A percentile compares a stretch with the other conserved stretches of the same genome.
Conservation (phyloP, 1,284 basidiomycete genomes). For the Tylopilus sp. region DNA sequence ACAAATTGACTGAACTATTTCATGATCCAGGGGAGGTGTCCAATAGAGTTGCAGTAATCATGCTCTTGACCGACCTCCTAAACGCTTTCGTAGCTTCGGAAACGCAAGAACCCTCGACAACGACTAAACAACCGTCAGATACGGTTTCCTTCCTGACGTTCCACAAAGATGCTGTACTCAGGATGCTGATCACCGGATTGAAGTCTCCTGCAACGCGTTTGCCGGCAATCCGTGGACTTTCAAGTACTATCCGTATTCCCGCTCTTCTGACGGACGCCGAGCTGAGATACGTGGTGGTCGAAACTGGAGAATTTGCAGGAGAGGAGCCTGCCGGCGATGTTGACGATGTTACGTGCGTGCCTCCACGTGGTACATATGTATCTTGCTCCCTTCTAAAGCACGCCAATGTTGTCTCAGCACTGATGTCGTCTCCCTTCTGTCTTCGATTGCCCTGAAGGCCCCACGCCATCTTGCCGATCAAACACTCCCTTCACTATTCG, state of each 20-base stretch:
- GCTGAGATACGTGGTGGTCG: conserved; percentile 73
- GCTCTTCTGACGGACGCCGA: conserved; percentile 68
- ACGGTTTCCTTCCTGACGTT: conserved; percentile 39
- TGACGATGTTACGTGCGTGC: conserved; percentile 50
- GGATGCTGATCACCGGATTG: conserved; percentile 59
- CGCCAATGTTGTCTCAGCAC: conserved; percentile 43
- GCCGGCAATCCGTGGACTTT: conserved; percentile 60
- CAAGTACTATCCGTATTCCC: conserved; percentile 59
- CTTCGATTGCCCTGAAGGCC: conserved; percentile 56
- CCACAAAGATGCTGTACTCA: conserved; percentile 74
- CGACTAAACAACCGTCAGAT: not conserved
- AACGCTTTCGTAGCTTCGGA: conserved; percentile 38
- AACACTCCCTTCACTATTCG: conserved; percentile 78
- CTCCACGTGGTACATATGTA: not conserved
- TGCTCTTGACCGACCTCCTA: conserved; percentile 57
- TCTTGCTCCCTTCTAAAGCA: not conserved
- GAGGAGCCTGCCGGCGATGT: conserved; percentile 52
- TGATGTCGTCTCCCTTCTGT: conserved; percentile 64
- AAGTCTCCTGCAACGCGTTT: conserved; percentile 50
- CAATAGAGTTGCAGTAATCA: conserved; percentile 68
- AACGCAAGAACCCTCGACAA: conserved; percentile 4
- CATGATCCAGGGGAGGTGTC: conserved; percentile 71
- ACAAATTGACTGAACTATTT: conserved; percentile 73
- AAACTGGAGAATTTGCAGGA: conserved; percentile 67
- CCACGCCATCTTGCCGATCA: conserved; percentile 70